A percentile compares a stretch with the other conserved stretches of the same genome.
These are phyloP conservation scores for Lipomyces yamadae DNA, from an alignment of 805 yeast species.

Conservation along the genomic window DNA sequence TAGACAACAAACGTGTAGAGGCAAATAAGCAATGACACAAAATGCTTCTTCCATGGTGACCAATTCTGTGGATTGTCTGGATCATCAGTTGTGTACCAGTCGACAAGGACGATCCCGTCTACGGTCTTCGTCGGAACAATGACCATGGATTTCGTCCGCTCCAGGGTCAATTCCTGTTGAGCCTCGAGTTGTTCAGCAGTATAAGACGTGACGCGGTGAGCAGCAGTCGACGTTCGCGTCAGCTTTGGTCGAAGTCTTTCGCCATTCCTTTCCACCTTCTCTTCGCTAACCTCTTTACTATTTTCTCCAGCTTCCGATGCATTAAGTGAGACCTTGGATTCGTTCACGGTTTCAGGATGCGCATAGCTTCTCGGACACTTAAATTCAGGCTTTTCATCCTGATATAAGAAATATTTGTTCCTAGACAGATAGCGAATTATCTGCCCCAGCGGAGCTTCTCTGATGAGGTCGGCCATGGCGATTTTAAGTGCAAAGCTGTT, in stretches of 20 bases:
- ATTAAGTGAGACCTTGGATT: background rate
- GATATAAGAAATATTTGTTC: conserved; percentile 5
- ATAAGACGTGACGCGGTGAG: background rate
- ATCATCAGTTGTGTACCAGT: conserved; percentile 36
- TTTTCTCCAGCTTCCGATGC: background rate
- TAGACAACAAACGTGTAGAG: conserved; percentile 57
- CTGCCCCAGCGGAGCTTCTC: conserved; percentile 21
- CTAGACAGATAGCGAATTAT: conserved; percentile 6
- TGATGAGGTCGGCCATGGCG: conserved; percentile 5
- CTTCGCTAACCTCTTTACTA: background rate
- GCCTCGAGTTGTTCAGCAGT: conserved; percentile 6
- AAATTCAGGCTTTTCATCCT: conserved; percentile 18
- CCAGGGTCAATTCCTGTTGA: conserved; percentile 1
- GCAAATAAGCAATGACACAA: conserved; percentile 51
- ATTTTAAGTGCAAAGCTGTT: background rate
- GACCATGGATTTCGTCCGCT: background rate
- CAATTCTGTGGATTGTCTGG: conserved; percentile 57
- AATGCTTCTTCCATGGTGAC: conserved; percentile 51
- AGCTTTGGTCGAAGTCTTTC: background rate
- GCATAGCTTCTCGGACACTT: conserved; percentile 5
- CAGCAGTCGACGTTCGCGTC: conserved; percentile 1
- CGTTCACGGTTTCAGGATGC: background rate
- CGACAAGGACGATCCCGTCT: conserved; percentile 13
- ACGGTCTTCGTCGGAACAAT: conserved; percentile 6
- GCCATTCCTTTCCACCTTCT: conserved; percentile 4